Percentiles rank a stretch among this genome's conserved stretches.
Conservation (phyloP, 108 stramenopile species). For the Conticribra guillardii region DNA sequence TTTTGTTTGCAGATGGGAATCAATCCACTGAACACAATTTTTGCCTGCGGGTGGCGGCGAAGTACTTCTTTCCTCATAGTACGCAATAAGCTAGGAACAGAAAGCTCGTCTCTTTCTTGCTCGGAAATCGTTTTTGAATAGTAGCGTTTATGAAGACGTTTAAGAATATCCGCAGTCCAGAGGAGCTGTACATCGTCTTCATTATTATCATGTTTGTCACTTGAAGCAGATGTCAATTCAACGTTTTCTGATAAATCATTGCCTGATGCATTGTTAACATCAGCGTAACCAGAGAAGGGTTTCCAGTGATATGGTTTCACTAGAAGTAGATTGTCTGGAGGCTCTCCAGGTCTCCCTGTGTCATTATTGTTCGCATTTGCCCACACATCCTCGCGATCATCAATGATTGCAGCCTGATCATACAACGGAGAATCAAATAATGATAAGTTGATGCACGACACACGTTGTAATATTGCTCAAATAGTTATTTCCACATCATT, state of each 20-base stretch:
- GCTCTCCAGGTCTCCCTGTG: constrained; percentile 73
- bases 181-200: constrained; percentile 67
- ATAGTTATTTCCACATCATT: no score
- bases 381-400: constrained; percentile 93
- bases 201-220: constrained; percentile 35
- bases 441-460: no score
- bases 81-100: constrained; percentile 68
- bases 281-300: constrained; percentile 79
- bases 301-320: constrained; percentile 86
- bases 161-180: constrained; percentile 73
- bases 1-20: constrained; percentile 74
- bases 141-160: constrained; percentile 65
- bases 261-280: constrained; percentile 88
- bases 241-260: constrained; percentile 59
- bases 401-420: constrained; percentile 73
- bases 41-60: constrained; percentile 25
- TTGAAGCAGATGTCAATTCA: constrained; percentile 8
- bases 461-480: no score
- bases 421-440: neutral
- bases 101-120: constrained; percentile 32
- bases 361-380: constrained; percentile 79
- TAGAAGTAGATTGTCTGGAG: constrained; percentile 80
- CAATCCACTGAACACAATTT: constrained; percentile 76
- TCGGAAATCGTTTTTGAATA: constrained; percentile 46
- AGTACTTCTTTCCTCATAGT: constrained; percentile 66